Evolutionary conservation across 768 basidiomycete genomes (phyloP), one percentile per base, ranked within the genome.

Genomic region (Sutorius australiensis): DNA sequence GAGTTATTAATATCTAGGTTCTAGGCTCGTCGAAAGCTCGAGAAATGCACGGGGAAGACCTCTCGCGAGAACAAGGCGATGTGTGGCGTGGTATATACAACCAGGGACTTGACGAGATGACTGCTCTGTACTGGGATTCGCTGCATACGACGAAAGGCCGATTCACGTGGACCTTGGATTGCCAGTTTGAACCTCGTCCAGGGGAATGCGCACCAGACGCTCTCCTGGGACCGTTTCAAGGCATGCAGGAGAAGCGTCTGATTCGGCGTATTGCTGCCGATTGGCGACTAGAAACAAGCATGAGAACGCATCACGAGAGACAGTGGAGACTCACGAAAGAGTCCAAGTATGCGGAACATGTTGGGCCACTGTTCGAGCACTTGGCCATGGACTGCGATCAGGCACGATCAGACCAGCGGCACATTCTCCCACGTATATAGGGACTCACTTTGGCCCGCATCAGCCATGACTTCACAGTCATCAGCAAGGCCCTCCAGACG

Each of bases 291-390:
- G 39, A 48, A 30, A 19, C 14, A 2, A 1, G 5, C 12, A 38
- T 50, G 14, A 53, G 28, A 1, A 46, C 28, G 8, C 24, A 7
- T 28, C 37, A 40, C 14, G 27, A 31, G 8, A 6, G 40, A 10
- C 36, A 6, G 14, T 12, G 21, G 34, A 33, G 13, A 75, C 85
- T 61, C 60, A 90, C 89, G 61, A 65, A 89, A 90, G 53, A 83
- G 72, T 51, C 72, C 79, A 45, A 91, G 72, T 48, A 88, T 88
- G 58, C 82, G 79, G 61, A 91, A 90, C 89, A 91, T 91, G 64
- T 80, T 82, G 10, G 87, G 85, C 88, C 87, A 90, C 56, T 89
- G 87, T 52, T 82, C 82, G 24, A 89, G 77, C 5, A 90, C 87
- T 63, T 89, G 80, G 10, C 88, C 88, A 56, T 86, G 84, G 32